These are phyloP conservation scores for Termitomyces sp. DNA, from an alignment of 1,284 basidiomycete genomes.

Conservation along the genomic window DNA sequence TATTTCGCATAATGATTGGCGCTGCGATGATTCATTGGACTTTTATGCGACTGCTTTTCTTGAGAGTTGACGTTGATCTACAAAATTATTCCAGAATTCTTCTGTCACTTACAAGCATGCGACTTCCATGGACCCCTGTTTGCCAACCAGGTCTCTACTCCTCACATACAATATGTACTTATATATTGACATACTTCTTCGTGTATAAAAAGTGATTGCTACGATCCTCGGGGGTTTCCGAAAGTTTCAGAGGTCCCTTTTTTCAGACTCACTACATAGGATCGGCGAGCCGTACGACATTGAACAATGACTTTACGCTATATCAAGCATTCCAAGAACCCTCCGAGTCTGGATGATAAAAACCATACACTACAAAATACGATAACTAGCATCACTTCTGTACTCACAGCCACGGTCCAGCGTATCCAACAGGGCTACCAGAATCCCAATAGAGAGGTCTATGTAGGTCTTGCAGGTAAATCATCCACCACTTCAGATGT, in stretches of 20 bases:
- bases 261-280: too few relatives aligned
- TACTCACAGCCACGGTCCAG: conserved; percentile 18
- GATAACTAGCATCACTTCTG: conserved; percentile 2
- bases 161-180: too few relatives aligned
- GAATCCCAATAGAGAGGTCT: conserved; percentile 16
- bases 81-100: background rate
- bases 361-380: background rate
- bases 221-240: too few relatives aligned
- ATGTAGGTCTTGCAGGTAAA: conserved; percentile 25
- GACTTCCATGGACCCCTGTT: background rate
- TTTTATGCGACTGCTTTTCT: background rate
- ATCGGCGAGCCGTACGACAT: background rate
- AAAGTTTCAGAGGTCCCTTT: too few relatives aligned
- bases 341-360: conserved; percentile 2
- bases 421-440: conserved; percentile 16
- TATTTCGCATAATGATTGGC: conserved; percentile 18
- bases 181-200: too few relatives aligned
- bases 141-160: background rate
- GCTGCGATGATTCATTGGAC: background rate
- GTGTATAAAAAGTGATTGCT: too few relatives aligned
- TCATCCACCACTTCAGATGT: background rate
- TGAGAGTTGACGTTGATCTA: too few relatives aligned
- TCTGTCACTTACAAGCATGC: background rate
- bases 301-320: conserved; percentile 13
- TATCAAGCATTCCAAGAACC: conserved; percentile 12